Evolutionary conservation across 2,329 filamentous ascomycete genomes (phyloP), one percentile per base, ranked within the genome.

Genomic region (Ophiocordyceps camponoti-leonardi): DNA sequence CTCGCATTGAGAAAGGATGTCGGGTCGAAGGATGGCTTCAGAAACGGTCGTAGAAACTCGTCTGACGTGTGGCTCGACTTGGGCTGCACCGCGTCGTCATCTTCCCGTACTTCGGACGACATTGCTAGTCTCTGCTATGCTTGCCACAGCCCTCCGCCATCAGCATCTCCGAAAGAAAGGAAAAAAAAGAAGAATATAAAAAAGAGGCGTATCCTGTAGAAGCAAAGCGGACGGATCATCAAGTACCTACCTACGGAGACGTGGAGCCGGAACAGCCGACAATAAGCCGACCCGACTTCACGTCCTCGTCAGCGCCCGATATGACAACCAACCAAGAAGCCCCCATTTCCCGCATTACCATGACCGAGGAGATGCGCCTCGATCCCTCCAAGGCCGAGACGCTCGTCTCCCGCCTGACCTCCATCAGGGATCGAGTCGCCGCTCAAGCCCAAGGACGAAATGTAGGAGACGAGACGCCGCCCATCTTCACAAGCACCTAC

Each of bases 1-100:
- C 75, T 75, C 48, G 78, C 68, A 63, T 96, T 96, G 55, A 96
- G 77, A 61, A 87, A 94, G 43, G 83, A 78, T 51, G 82, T 83
- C 4, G 88, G 75, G 60, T 94, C 86, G 63, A 96, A 96, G 41
- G 74, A 68, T 6, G 81, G 71, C 44, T 77, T 70, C 35, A 90
- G 71, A 61, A 95, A 95, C 46, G 82, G 79, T 47, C 77, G 75
- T 3, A 93, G 72, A 46, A 78, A 76, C 13, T 79, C 73, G 57
- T 93, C 86, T 49, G 81, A 66, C 35, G 85, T 72, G 60, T 88
- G 77, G 46, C 69, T 61, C 5, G 77, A 78, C 54, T 67, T 72
- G 45, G 72, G 65, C 53, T 68, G 62, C 43, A 67, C 56, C 28
- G 60, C 56, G 26, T 61, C 54, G 44, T 54, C 58, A 19, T 39